Conservation (phyloP, 306 rosid species). For the Erythrophleum fordii region DNA sequence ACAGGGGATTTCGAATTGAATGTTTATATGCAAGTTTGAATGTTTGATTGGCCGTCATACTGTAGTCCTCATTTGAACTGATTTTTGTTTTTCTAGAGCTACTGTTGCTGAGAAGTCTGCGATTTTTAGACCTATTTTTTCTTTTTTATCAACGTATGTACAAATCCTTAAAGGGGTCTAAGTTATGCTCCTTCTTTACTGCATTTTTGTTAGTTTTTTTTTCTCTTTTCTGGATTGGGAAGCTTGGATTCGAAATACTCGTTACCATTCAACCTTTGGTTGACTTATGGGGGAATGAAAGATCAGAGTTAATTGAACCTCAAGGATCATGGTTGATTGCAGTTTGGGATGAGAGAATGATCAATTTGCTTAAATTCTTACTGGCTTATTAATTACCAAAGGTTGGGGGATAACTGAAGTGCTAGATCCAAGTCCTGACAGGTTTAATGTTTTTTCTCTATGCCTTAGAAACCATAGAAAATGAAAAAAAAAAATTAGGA, state of each 20-base stretch:
- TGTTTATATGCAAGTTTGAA: neutral
- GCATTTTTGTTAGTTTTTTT: no score
- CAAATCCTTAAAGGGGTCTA: slow-evolving; percentile 3
- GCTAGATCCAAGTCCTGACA: neutral
- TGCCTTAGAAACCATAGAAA: neutral
- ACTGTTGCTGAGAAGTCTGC: slow-evolving; percentile 1
- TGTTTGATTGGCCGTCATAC: neutral
- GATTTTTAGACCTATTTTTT: slow-evolving; percentile 22
- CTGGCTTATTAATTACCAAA: slow-evolving; percentile 8
- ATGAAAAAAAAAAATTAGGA: neutral
- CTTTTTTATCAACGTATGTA: neutral
- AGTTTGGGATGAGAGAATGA: slow-evolving; percentile 31
- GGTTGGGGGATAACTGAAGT: neutral
- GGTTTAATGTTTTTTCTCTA: slow-evolving; percentile 2
- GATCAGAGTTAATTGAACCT: slow-evolving; percentile 14
- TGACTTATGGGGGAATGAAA: slow-evolving; percentile 31
- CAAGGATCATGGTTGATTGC: slow-evolving; percentile 18
- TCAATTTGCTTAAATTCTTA: slow-evolving; percentile 34
- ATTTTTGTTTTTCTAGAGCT: neutral
- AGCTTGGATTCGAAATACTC: slow-evolving; percentile 25
- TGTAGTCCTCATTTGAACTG: slow-evolving; percentile 1
- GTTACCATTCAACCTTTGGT: slow-evolving; percentile 29
- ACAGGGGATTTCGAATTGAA: slow-evolving; percentile 13
- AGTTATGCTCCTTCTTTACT: neutral
- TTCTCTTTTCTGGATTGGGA: slow-evolving; percentile 1